phyloP scores from a whole-genome alignment of 1,139 yeast species.

The Lodderomyces metapsilosis region DNA sequence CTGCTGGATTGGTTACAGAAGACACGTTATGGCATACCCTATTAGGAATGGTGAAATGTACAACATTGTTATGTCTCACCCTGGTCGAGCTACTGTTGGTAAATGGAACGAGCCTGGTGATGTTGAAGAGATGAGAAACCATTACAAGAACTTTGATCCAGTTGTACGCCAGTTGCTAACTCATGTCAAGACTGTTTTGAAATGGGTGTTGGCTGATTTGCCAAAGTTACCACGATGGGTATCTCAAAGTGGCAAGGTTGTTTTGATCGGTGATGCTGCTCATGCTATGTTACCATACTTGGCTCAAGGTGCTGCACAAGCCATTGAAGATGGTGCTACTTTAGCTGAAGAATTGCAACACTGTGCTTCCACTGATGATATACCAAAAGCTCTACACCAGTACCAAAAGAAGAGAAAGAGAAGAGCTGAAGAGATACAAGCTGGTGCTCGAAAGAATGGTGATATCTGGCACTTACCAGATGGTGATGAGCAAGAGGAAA shows the following conservation, averaged over 20 bases:
- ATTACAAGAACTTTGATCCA: constrained; percentile 1
- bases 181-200: not conserved
- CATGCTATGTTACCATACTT: constrained; percentile 1
- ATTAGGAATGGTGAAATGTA: constrained; percentile 1
- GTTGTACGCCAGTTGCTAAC: constrained; percentile 1
- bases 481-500: constrained; percentile 2
- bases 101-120: constrained; percentile 1
- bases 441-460: constrained; percentile 2
- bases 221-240: constrained; percentile 1
- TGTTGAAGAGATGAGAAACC: constrained; percentile 1
- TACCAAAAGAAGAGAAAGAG: constrained; percentile 1
- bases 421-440: constrained; percentile 1
- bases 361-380: constrained; percentile 1
- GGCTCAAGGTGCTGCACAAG: constrained; percentile 2
- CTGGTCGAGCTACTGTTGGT: constrained; percentile 1
- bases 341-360: not conserved
- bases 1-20: constrained; percentile 1
- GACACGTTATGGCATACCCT: constrained; percentile 3
- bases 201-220: constrained; percentile 2
- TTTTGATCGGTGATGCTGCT: constrained; percentile 1
- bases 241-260: constrained; percentile 1
- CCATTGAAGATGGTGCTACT: constrained; percentile 2
- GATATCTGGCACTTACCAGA: constrained; percentile 2
- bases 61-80: constrained; percentile 1
- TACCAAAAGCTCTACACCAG: not conserved